Evolutionary conservation across 345 rosid genomes (phyloP), one percentile per base, ranked within the genome.

Genomic region (rapeseed (Brassica napus)): DNA sequence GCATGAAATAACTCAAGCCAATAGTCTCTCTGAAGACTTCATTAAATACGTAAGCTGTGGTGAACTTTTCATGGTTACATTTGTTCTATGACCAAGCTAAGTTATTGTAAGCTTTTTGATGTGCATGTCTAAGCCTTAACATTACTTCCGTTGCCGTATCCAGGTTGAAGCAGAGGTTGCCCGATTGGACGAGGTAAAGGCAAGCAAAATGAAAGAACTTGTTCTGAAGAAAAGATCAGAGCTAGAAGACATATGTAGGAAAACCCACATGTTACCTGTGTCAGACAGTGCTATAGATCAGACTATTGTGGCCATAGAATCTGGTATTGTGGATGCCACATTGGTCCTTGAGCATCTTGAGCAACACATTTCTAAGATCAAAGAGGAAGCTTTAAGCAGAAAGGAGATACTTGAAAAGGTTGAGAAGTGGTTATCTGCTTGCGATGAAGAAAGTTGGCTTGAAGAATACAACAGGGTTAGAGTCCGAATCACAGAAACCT

Each of bases 371-470:
- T 91, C 89, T 35, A 88, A 86, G 77, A 86, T 88, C 30, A 96
- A 92, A 82, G 99, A 90, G 85, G 97, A 93, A 87, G 94, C 98
- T 66, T 85, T 93, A 73, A 84, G 92, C 84, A 81, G 98, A 80
- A 93, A 90, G 72, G 99, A 96, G 61, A 82, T 96, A 68, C 97
- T 96, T 28, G 99, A 96, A 74, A 92, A 83, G 86, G 90, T 93
- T 6, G 99, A 96, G 85, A 96, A 92, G 83, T 96, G 99, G 99
- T 76, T 88, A 82, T 85, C 78, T 61, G 98, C 98, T 11, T 91
- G 99, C 68, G 98, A 96, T 28, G 99, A 96, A 80, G 99, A 96
- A 77, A 85, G 92, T 35, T 96, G 99, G 99, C 98, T 96, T 62
- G 99, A 96, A 82, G 99, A 96, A 80, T 93, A 96, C 68, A 93